Evolutionary conservation across 1,284 basidiomycete genomes (phyloP).

Genomic region (Schizophyllum commune): DNA sequence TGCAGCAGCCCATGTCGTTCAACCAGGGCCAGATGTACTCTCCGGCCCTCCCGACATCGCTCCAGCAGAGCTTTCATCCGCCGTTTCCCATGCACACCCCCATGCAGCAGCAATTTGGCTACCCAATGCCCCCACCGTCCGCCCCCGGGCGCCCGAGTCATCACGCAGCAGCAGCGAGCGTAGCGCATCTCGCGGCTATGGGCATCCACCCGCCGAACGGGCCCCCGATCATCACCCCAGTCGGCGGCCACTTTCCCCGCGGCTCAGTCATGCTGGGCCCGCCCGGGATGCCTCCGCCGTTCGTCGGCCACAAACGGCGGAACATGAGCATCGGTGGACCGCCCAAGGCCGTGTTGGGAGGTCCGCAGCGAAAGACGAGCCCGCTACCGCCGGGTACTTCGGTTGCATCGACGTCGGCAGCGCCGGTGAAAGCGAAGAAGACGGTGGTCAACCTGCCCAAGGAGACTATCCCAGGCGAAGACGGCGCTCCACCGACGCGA

Average conservation of each 20-base stretch:
- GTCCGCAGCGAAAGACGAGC: constrained; percentile 65
- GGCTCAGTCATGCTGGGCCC: constrained; percentile 37
- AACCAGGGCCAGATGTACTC: constrained; percentile 49
- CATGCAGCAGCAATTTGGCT: constrained; percentile 57
- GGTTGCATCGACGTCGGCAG: constrained; percentile 15
- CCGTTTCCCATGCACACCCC: constrained; percentile 59
- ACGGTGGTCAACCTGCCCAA: constrained; percentile 63
- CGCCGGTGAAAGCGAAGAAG: constrained; percentile 52
- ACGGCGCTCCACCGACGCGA: constrained; percentile 35
- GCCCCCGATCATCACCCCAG: constrained; percentile 45
- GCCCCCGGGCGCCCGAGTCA: constrained; percentile 47
- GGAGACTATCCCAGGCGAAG: constrained; percentile 46
- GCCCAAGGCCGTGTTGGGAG: constrained; percentile 73
- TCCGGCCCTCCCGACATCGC: constrained; percentile 52
- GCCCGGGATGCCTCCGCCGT: constrained; percentile 34
- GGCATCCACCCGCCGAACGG: constrained; percentile 50
- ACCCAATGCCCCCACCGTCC: constrained; percentile 31
- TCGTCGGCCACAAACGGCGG: constrained; percentile 45
- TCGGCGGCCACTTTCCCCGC: constrained; percentile 49
- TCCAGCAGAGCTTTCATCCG: constrained; percentile 53
- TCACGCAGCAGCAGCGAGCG: constrained; percentile 46
- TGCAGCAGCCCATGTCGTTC: constrained; percentile 37
- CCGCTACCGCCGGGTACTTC: constrained; percentile 42
- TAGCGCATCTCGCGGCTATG: constrained; percentile 49
- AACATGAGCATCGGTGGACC: constrained; percentile 73